phyloP scores from a whole-genome alignment of 495 filamentous ascomycete genomes.

The Apiosordaria backusii region DNA sequence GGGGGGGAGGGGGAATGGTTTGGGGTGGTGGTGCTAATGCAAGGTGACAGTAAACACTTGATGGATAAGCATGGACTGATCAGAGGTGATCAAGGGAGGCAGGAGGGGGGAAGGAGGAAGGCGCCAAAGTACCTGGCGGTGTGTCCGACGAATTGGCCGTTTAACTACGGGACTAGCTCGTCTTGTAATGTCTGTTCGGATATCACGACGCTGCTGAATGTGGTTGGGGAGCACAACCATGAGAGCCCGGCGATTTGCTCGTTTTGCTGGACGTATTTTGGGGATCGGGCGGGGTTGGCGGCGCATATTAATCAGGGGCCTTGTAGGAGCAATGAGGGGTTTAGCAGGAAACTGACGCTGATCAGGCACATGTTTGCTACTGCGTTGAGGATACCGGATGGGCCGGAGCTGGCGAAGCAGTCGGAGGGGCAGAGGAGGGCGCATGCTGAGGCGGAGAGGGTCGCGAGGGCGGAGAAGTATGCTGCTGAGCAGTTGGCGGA shows the following conservation, averaged over 20 bases:
- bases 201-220: constrained; percentile 4
- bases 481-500: constrained; percentile 4
- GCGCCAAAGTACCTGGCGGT: constrained; percentile 15
- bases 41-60: constrained; percentile 8
- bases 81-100: constrained; percentile 14
- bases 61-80: constrained; percentile 12
- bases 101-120: constrained; percentile 7
- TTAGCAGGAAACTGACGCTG: constrained; percentile 3
- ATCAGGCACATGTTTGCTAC: constrained; percentile 11
- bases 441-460: constrained; percentile 9
- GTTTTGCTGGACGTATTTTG: constrained; percentile 15
- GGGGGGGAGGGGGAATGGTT: background rate
- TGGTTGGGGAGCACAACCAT: constrained; percentile 7
- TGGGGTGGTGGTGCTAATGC: background rate
- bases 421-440: background rate
- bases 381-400: constrained; percentile 7
- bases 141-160: constrained; percentile 19
- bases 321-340: constrained; percentile 15
- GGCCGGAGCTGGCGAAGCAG: background rate
- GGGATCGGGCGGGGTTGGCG: constrained; percentile 3
- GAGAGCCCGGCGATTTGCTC: constrained; percentile 15
- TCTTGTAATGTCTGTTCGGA: constrained; percentile 8
- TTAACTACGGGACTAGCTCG: constrained; percentile 1
- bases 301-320: constrained; percentile 7
- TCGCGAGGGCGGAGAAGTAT: constrained; percentile 9